A percentile compares a stretch with the other conserved stretches of the same genome.
Evolutionary conservation across 2,329 filamentous ascomycete genomes (phyloP).

Genomic region (Cryphonectria nitschkei): DNA sequence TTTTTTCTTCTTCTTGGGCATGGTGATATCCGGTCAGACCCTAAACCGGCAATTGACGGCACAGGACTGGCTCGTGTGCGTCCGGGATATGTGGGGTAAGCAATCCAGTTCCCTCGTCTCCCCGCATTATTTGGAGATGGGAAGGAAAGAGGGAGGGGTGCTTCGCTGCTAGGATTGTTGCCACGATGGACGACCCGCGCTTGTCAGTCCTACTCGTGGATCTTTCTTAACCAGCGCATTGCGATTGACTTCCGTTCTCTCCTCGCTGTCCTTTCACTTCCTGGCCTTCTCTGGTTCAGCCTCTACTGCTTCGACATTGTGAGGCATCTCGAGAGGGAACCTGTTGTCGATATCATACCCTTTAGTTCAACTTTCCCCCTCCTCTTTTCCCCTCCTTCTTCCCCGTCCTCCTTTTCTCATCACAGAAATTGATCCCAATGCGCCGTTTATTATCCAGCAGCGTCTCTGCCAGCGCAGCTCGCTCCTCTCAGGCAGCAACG

Average conservation of each 20-base stretch:
- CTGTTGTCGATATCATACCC: not conserved
- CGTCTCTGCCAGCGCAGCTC: constrained; percentile 41
- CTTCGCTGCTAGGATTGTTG: not conserved
- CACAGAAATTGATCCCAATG: constrained; percentile 39
- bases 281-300: not conserved
- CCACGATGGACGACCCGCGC: not conserved
- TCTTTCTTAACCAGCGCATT: not conserved
- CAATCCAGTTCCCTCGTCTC: not conserved
- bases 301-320: not conserved
- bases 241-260: not conserved
- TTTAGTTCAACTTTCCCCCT: not conserved
- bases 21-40: not conserved
- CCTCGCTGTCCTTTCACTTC: not conserved
- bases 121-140: not conserved
- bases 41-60: constrained; percentile 11
- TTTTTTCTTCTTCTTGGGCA: not conserved
- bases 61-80: not conserved
- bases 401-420: not conserved
- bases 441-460: constrained; percentile 50
- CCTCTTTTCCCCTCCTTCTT: constrained; percentile 12
- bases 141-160: not conserved
- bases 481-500: constrained; percentile 36
- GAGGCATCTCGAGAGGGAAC: not conserved
- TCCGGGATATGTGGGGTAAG: not conserved
- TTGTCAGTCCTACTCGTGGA: too few species aligned